Conservation (phyloP, 2,329 filamentous ascomycete genomes). For the Metarhizium album region DNA sequence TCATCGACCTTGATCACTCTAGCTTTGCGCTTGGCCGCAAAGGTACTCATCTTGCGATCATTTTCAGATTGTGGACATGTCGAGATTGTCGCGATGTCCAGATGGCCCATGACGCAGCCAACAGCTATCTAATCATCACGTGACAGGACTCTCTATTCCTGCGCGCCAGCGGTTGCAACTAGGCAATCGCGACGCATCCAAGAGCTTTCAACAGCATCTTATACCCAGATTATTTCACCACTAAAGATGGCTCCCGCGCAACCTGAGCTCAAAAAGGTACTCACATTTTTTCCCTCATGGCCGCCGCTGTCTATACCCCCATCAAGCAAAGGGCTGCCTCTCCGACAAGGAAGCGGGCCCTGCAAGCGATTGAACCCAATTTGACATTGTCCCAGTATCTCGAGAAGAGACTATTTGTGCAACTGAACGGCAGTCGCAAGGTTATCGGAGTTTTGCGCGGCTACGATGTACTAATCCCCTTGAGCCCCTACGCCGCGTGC, state of each 20-base stretch:
- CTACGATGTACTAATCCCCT: conserved; percentile 66
- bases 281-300: neutral
- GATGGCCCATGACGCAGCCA: conserved; percentile 2
- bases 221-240: conserved; percentile 9
- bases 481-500: neutral
- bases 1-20: conserved; percentile 66
- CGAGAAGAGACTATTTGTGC: conserved; percentile 96
- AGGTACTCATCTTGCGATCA: conserved; percentile 37
- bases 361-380: neutral
- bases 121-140: conserved; percentile 37
- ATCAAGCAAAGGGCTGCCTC: neutral
- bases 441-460: conserved; percentile 89
- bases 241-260: conserved; percentile 92
- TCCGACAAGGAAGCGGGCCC: neutral
- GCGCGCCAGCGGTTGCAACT: neutral
- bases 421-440: conserved; percentile 95
- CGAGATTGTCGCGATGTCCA: neutral
- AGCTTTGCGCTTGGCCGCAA: conserved; percentile 54
- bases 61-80: neutral
- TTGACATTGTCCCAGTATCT: conserved; percentile 61
- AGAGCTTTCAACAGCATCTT: conserved; percentile 10
- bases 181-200: conserved; percentile 14
- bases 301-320: neutral
- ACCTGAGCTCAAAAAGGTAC: conserved; percentile 96
- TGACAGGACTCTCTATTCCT: conserved; percentile 23